Base-by-base conservation (phyloP, 768 basidiomycete species). In the Phanerochaete sordida region DNA sequence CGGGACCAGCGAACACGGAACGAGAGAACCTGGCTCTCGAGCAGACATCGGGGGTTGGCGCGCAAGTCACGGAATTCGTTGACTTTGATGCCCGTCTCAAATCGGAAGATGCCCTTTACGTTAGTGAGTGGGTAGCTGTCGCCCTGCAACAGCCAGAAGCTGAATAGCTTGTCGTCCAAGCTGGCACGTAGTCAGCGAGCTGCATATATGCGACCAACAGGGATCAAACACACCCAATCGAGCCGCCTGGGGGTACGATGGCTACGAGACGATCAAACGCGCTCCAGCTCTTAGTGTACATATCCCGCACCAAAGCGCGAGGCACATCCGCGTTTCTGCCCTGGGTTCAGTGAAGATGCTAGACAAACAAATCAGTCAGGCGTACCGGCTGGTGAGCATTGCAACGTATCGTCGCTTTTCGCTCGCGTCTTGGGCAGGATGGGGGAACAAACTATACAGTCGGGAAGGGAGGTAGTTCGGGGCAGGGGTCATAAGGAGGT, bases 271-370 rank as follows among this genome's bases (percentile, higher is more conserved):
- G 84, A 70, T 93, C 91, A 66, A 95, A 93, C 1, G 91, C 91
- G 69, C 90, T 91, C 92, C 93, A 94, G 64, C 89, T 91, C 73
- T 94, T 94, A 26, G 91, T 93, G 69, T 94, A 94, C 88, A 92
- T 90, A 65, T 93, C 91, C 58, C 91, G 84, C 48, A 93, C 92
- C 21, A 92, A 79, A 0, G 90, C 88, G 52, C 91, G 84, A 12
- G 92, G 89, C 26, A 91, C 87, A 69, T 93, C 91, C 16, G 90
- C 90, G 70, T 93, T 93, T 71, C 91, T 88, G 65, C 37, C 19
- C 19, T 21, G 21, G 26, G n/a, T 64, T 56, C 48, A 51, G 49
- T 39, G 43, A 48, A 27, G 24, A 30, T n/a, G n/a, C 35, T 27
- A 15, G 33, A 15, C 16, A 11, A 8, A 52, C n/a, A 37, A 16